Evolutionary conservation across 2,329 filamentous ascomycete genomes (phyloP), one percentile per base, ranked within the genome.

Genomic region (Aspergillus ibericus): DNA sequence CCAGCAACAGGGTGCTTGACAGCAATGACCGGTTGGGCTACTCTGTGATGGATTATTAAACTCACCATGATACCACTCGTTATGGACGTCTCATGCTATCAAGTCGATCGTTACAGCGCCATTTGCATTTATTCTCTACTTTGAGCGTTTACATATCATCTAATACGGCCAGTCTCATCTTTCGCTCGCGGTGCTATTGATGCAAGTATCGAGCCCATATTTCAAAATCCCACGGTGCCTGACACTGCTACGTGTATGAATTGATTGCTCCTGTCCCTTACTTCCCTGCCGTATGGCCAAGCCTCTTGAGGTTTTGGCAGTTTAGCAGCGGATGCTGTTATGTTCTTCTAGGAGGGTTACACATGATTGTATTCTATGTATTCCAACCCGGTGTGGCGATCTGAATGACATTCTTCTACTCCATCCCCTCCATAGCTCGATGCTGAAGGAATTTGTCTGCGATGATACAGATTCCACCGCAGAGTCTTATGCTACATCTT

Each of bases 1-100:
- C 27, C 15, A 12, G 27, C 22, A 57, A 34, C 51, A 79, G 77
- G 22, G 75, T 80, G 6, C 70, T 80, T 46, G 77, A 80, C 56
- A 72, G 75, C n/a, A 78, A 73, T 59, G 78, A 80, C 53, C 74
- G 74, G 61, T 59, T 79, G 47, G 75, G 75, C 36, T 68, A 70
- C 47, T 68, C 71, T 13, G 60, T 64, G 15, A 68, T 70, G 46
- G 75, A 78, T 58, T 76, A 72, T 48, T 77, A 61, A 73, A 20
- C 25, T 27, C 47, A 42, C 49, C 46, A 57, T 53, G 53, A 59
- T 59, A 59, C 53, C 58, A 59, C 27, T 56, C 53, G 20, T 47
- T 52, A 47, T 22, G 15, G 29, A 15, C 38, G 20, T 35, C 27
- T 54, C 27, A 18, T 50, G n/a, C 27, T 16, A 47, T 55, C 38